These are phyloP conservation scores for Coprinopsis sp. DNA, from an alignment of 768 basidiomycete genomes.

Conservation along the genomic window DNA sequence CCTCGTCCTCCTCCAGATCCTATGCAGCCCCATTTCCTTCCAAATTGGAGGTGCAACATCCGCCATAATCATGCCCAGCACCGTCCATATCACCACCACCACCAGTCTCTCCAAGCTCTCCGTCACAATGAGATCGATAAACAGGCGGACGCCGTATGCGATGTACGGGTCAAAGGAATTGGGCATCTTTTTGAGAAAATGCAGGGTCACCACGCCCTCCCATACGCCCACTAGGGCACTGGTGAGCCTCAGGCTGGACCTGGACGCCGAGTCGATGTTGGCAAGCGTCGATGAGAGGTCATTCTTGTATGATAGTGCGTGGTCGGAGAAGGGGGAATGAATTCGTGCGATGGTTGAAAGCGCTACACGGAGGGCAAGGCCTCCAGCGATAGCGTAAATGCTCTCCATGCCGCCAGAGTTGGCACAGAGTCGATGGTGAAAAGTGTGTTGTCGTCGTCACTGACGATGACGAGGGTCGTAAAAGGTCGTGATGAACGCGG, in stretches of 20 bases:
- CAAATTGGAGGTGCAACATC: slow-evolving; percentile 38
- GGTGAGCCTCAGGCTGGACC: slow-evolving; percentile 45
- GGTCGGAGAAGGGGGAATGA: not conserved
- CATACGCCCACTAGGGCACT: slow-evolving; percentile 71
- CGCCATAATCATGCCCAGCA: slow-evolving; percentile 38
- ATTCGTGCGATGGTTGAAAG: slow-evolving; percentile 22
- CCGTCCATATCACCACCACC: slow-evolving; percentile 37
- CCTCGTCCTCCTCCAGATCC: slow-evolving; percentile 36
- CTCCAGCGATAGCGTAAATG: slow-evolving; percentile 61
- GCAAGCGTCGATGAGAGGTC: slow-evolving; percentile 2
- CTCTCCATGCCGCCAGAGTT: slow-evolving; percentile 73
- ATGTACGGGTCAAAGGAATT: slow-evolving; percentile 65
- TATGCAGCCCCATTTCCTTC: slow-evolving; percentile 33
- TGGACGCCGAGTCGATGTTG: slow-evolving; percentile 32
- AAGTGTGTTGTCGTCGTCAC: too few relatives aligned
- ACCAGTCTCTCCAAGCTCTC: slow-evolving; percentile 38
- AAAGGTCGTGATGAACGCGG: too few relatives aligned
- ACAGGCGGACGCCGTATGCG: slow-evolving; percentile 62
- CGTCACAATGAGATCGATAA: slow-evolving; percentile 67
- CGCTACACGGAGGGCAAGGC: slow-evolving; percentile 60
- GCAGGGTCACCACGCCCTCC: slow-evolving; percentile 73
- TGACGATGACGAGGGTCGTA: too few relatives aligned
- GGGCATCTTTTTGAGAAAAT: slow-evolving; percentile 66
- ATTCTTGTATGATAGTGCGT: not conserved
- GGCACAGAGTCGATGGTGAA: too few relatives aligned